Evolutionary conservation across 1,284 basidiomycete genomes (phyloP), one percentile per base, ranked within the genome.

Genomic region (Erythrobasidium hasegawianum): DNA sequence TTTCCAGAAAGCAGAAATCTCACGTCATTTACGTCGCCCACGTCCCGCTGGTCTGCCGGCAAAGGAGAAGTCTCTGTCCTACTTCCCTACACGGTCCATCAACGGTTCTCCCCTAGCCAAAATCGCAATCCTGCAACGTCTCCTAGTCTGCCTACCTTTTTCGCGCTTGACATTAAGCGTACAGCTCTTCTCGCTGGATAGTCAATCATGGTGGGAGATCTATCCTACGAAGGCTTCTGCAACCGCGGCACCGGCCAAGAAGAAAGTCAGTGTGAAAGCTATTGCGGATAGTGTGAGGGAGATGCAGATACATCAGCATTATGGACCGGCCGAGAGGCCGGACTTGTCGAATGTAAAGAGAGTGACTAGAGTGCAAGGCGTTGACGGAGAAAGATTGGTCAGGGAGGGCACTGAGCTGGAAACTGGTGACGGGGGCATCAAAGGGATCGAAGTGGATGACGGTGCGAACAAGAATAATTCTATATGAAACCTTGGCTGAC

Each of bases 381-480:
- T 89, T 0, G 84, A 87, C 72, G 87, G 87, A 0, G 82, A 83
- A 61, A 83, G 72, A 26, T 82, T 50, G 82, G 83, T 1, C 69
- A 77, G 39, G 40, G 69, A 27, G 16, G 67, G 58, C 7, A 24
- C 57, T 22, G 3, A 11, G 11, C 33, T 18, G 2, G 57, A 68
- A 24, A 57, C 43, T 18, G 40, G 33, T 16, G 55, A 58, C 16
- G 49, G 16, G 10, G 41, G 57, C 38, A 10, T 1, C 81, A 81
- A 2, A 1, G 83, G 85, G 0, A 84, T 91, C 39, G 81, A 83
- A 66, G 83, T 88, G 10, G 82, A 82, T 38, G 89, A 90, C 73
- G 79, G 86, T 86, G 70, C 67, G 81, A 70, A 20, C 16, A 45
- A 41, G n/a, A n/a, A n/a, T n/a, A n/a, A n/a, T n/a, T n/a, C n/a